Evolutionary conservation across 768 basidiomycete species (phyloP).

Genomic region (Tephrocybe rancida): DNA sequence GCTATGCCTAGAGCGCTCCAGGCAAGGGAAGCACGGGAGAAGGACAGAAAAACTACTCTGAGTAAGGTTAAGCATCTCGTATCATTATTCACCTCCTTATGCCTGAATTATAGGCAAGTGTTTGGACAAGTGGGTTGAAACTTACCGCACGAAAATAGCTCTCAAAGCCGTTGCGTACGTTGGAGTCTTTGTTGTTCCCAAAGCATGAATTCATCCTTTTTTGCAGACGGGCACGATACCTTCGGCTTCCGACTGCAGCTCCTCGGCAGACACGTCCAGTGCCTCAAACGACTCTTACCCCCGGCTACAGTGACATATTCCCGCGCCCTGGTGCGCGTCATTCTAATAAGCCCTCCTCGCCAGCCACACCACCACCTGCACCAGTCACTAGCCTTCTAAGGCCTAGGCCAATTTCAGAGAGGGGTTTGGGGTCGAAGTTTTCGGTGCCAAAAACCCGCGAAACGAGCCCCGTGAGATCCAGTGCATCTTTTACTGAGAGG

Average conservation of each 20-base stretch:
- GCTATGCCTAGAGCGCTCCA: constrained; percentile 73
- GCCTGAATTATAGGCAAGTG: constrained; percentile 42
- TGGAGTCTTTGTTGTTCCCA: not conserved
- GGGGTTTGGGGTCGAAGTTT: constrained; percentile 36
- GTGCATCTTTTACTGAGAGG: constrained; percentile 10
- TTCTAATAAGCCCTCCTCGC: constrained; percentile 16
- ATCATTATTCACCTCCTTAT: constrained; percentile 14
- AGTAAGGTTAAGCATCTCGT: constrained; percentile 43
- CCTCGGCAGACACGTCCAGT: constrained; percentile 31
- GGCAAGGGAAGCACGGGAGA: constrained; percentile 65
- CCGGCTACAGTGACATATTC: not conserved
- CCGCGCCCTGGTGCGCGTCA: constrained; percentile 9
- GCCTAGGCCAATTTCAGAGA: constrained; percentile 38
- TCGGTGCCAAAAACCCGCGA: constrained; percentile 28
- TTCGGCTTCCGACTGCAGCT: constrained; percentile 66
- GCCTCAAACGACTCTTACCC: not conserved
- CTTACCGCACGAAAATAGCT: constrained; percentile 68
- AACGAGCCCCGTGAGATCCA: constrained; percentile 25
- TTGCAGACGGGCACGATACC: constrained; percentile 76
- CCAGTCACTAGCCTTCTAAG: constrained; percentile 17
- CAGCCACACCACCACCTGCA: constrained; percentile 16
- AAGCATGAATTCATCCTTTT: constrained; percentile 9
- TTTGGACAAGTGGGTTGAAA: constrained; percentile 70
- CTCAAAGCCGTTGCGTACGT: constrained; percentile 86
- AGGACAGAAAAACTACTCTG: constrained; percentile 53